Base-by-base conservation (phyloP, 768 basidiomycete genomes). In the Neoboletus subvelutipes region DNA sequence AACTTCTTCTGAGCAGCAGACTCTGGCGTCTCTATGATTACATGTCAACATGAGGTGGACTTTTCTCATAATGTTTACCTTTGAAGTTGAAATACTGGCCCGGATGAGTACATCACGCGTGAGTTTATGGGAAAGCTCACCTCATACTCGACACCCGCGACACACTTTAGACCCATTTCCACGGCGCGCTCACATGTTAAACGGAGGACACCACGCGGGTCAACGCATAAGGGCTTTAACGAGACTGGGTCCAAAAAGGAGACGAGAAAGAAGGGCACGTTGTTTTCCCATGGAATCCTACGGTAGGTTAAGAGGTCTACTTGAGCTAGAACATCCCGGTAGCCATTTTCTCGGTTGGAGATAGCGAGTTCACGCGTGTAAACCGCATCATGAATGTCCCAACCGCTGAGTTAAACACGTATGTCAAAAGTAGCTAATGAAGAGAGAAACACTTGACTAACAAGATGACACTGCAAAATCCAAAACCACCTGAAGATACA, bases 381-480 rank as follows among this genome's bases (percentile, higher is more conserved):
- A 5, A 90, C 83, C 0, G 79, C 60, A 68, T 98, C 97, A 63
- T 98, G 93, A 17, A 98, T 86, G 71, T 96, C 92, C 95, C 92
- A 94, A 47, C 90, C 91, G 58, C 88, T 93, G 22, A 24, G 18
- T 48, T 50, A 52, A 57, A 53, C 43, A 63, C 40, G 34, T 47
- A 15, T 17, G 11, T 45, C 10, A 45, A 15, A 50, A 45, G 50
- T 43, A 41, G 9, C 10, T 0, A 2, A 49, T 36, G 49, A 45
- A 41, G 33, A 47, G 10, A 26, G 17, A 53, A 48, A 37, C 3
- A 5, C 41, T 36, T n/a, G 5, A 77, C 87, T 64, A 57, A 90
- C 92, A 95, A 98, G 55, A 95, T 84, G 47, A 95, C 90, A 64
- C 89, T 92, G 75, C 92, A 96, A 75, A 95, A 97, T 6, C 93